Percentiles rank a stretch among this genome's conserved stretches.
Evolutionary conservation across 768 basidiomycete species (phyloP).

Genomic region (Phlebiopsis flavidoalba): DNA sequence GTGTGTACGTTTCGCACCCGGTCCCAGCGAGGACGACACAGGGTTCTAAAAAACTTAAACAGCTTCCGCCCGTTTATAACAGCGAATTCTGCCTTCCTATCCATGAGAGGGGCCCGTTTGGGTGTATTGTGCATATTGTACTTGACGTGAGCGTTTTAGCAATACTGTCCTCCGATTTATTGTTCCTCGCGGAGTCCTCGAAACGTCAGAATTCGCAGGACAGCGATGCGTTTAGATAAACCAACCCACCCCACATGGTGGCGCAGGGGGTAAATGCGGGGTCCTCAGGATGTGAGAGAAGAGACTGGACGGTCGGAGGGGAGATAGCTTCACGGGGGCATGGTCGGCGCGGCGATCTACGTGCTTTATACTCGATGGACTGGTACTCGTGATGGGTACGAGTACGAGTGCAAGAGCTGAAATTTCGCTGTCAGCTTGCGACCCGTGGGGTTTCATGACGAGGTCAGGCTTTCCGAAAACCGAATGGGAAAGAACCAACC

Average conservation of each 20-base stretch:
- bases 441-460: not conserved
- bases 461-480: not conserved
- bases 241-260: too few species aligned
- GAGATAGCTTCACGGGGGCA: constrained; percentile 43
- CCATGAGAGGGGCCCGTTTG: not conserved
- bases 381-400: not conserved
- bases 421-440: not conserved
- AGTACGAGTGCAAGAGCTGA: not conserved
- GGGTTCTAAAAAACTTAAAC: constrained; percentile 48
- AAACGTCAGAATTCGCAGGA: constrained; percentile 63
- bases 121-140: constrained; percentile 5
- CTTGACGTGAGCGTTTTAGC: constrained; percentile 74
- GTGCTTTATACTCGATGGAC: not conserved
- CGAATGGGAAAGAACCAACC: not conserved
- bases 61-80: not conserved
- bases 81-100: not conserved
- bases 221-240: constrained; percentile 43
- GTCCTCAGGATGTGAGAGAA: constrained; percentile 64
- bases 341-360: constrained; percentile 1
- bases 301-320: constrained; percentile 67
- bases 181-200: constrained; percentile 53
- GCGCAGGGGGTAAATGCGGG: constrained; percentile 53
- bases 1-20: constrained; percentile 76
- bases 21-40: constrained; percentile 84
- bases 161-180: constrained; percentile 71